Conservation (phyloP, 2,329 filamentous ascomycete species). For the Fusarium miscanthi region DNA sequence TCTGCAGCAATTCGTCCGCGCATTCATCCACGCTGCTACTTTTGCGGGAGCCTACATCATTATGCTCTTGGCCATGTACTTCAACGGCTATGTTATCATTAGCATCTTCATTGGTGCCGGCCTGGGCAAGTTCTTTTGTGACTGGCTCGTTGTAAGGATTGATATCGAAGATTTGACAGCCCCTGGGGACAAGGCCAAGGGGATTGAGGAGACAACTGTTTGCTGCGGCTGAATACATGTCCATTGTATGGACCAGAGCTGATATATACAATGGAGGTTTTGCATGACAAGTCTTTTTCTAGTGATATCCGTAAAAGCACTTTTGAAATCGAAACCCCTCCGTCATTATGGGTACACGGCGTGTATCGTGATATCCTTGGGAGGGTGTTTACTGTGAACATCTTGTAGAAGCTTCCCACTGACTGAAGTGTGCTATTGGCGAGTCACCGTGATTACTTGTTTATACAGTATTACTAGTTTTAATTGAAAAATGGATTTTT, state of each 20-base stretch:
- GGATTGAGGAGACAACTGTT: constrained; percentile 59
- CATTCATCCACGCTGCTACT: constrained; percentile 74
- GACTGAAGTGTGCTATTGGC: neutral
- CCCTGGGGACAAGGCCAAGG: constrained; percentile 41
- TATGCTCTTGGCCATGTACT: constrained; percentile 75
- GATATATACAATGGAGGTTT: neutral
- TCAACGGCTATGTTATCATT: constrained; percentile 80
- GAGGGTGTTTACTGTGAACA: neutral
- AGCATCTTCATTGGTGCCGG: constrained; percentile 72
- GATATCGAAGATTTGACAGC: constrained; percentile 46
- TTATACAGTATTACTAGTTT: too few species aligned
- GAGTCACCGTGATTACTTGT: neutral
- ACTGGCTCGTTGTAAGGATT: constrained; percentile 62
- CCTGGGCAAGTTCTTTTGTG: constrained; percentile 65
- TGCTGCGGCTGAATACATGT: constrained; percentile 55
- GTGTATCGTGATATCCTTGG: neutral
- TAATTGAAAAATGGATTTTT: too few species aligned
- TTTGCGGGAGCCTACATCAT: constrained; percentile 82
- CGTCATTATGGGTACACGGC: neutral
- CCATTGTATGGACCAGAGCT: neutral
- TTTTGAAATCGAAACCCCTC: neutral
- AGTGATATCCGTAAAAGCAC: constrained; percentile 26
- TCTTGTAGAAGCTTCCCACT: neutral
- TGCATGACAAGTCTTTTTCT: constrained; percentile 19
- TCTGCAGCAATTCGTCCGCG: constrained; percentile 72